phyloP scores from a whole-genome alignment of 2,329 filamentous ascomycete genomes.

The Boeremia exigua region DNA sequence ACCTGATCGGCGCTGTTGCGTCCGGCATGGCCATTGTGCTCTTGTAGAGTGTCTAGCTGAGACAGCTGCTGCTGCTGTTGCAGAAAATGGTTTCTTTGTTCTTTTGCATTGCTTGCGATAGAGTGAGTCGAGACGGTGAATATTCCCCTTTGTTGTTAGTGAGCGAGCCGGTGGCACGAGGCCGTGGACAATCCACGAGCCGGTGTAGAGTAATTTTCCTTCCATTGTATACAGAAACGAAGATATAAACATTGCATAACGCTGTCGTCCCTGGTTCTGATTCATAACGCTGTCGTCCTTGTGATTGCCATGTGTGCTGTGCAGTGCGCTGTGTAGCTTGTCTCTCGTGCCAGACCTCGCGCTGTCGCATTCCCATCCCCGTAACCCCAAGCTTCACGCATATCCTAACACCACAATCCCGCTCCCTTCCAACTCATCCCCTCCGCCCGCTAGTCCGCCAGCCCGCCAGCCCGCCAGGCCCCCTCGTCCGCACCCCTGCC shows the following conservation, averaged over 20 bases:
- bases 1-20: constrained; percentile 57
- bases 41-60: constrained; percentile 48
- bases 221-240: constrained; percentile 7
- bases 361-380: too few relatives aligned
- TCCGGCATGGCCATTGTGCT: constrained; percentile 63
- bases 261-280: too few relatives aligned
- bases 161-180: not conserved
- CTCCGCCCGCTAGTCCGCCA: too few relatives aligned
- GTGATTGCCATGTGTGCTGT: too few relatives aligned
- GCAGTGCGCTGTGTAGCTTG: too few relatives aligned
- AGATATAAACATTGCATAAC: constrained; percentile 11
- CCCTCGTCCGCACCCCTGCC: too few relatives aligned
- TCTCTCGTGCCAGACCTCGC: too few relatives aligned
- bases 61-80: not conserved
- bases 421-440: too few relatives aligned
- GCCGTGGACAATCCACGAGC: not conserved
- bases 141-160: constrained; percentile 21
- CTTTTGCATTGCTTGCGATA: constrained; percentile 13
- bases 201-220: constrained; percentile 6
- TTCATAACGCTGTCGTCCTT: not conserved
- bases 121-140: constrained; percentile 3
- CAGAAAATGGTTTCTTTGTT: not conserved
- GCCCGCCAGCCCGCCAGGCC: too few relatives aligned
- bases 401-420: too few relatives aligned
- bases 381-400: too few relatives aligned